These are phyloP conservation scores for Mucor lusitanicus DNA, from an alignment of 371 early-diverging fungal genomes.

Conservation along the genomic window DNA sequence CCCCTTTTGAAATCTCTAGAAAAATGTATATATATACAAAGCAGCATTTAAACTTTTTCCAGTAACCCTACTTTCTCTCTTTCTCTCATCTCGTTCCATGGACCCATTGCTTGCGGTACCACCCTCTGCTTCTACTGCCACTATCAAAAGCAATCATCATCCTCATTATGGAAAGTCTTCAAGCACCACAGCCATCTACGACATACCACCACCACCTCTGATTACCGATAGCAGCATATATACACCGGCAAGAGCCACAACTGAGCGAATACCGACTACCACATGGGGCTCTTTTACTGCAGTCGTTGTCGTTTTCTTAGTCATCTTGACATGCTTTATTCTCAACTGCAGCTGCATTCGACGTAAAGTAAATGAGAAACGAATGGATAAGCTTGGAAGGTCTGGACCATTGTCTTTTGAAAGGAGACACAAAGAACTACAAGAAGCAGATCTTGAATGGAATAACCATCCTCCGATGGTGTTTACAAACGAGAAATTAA, in stretches of 20 bases:
- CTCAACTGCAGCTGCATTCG: conserved; percentile 34
- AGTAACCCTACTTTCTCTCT: background rate
- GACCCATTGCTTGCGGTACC: background rate
- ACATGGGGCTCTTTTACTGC: conserved; percentile 34
- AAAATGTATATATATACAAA: background rate
- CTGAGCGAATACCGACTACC: conserved; percentile 32
- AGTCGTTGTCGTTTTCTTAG: conserved; percentile 24
- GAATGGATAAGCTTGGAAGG: conserved; percentile 11
- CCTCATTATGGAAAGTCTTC: background rate
- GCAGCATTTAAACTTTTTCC: background rate
- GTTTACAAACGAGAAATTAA: conserved; percentile 5
- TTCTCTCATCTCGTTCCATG: background rate
- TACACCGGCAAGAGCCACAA: conserved; percentile 4
- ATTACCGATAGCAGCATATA: background rate
- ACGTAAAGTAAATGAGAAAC: conserved; percentile 18
- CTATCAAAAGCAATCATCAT: background rate
- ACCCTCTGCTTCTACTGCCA: background rate
- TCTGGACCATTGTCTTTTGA: conserved; percentile 19
- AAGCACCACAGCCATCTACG: background rate
- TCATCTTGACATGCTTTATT: conserved; percentile 38
- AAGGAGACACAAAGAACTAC: conserved; percentile 20
- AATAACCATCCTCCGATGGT: conserved; percentile 16
- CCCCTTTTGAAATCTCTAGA: background rate
- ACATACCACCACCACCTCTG: background rate
- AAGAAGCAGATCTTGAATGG: conserved; percentile 23